A percentile compares a stretch with the other conserved stretches of the same genome.
Evolutionary conservation across 805 yeast species (phyloP).

Genomic region (Candida berthetii): DNA sequence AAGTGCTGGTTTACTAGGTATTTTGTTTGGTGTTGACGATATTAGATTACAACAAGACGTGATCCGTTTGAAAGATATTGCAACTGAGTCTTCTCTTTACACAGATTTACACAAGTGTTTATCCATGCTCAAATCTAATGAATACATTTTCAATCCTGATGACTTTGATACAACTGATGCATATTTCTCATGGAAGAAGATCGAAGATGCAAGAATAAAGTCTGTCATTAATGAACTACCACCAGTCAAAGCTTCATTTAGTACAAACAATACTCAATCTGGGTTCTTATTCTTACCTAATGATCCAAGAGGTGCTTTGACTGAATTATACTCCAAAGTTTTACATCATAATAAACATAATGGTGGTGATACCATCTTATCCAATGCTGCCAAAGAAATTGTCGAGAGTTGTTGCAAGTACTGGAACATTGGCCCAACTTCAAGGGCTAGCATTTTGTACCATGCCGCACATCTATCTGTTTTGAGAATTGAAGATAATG

Average conservation of each 20-base stretch:
- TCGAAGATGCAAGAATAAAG: constrained; percentile 26
- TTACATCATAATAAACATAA: constrained; percentile 29
- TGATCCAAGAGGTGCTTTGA: constrained; percentile 32
- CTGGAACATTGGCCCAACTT: constrained; percentile 53
- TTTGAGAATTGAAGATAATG: constrained; percentile 19
- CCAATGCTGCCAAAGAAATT: constrained; percentile 38
- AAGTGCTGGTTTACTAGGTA: constrained; percentile 38
- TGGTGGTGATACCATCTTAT: constrained; percentile 18
- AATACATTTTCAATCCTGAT: constrained; percentile 21
- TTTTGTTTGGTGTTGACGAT: constrained; percentile 43
- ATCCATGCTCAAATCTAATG: constrained; percentile 14
- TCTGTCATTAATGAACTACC: constrained; percentile 19
- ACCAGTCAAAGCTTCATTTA: not conserved
- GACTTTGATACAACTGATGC: constrained; percentile 29
- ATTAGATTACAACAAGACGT: constrained; percentile 50
- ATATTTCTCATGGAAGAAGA: constrained; percentile 36
- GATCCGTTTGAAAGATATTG: constrained; percentile 29
- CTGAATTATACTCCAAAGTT: constrained; percentile 34
- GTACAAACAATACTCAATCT: not conserved
- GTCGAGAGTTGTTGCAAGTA: constrained; percentile 38
- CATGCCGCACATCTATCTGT: constrained; percentile 39
- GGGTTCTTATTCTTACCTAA: constrained; percentile 30
- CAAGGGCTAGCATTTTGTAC: constrained; percentile 43
- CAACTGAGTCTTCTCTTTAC: constrained; percentile 28
- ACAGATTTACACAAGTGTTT: constrained; percentile 19